These are phyloP conservation scores for Pelargonium myrrhifolium DNA, from an alignment of 441 rosid genomes.

Conservation along the genomic window DNA sequence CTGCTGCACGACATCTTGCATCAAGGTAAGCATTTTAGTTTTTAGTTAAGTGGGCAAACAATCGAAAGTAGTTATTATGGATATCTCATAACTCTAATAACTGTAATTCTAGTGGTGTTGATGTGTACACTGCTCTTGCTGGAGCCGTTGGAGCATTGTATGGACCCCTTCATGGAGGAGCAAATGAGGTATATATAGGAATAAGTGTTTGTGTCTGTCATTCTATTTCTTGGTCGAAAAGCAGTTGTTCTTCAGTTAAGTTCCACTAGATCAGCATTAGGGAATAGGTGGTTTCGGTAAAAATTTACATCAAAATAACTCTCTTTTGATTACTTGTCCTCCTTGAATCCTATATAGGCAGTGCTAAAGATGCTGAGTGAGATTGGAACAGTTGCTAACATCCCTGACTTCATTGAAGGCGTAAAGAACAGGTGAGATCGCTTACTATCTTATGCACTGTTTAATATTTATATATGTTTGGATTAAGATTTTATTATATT, in stretches of 20 bases:
- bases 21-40: constrained; percentile 49
- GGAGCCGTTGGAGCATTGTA: constrained; percentile 87
- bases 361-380: no score
- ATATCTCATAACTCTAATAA: not conserved
- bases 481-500: not conserved
- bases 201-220: constrained; percentile 7
- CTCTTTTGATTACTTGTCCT: no score
- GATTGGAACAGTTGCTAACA: no score
- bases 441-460: no score
- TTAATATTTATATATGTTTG: no score
- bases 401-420: no score
- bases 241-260: not conserved
- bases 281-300: no score
- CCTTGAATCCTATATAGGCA: no score
- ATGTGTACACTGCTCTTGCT: constrained; percentile 70
- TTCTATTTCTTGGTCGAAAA: not conserved
- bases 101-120: constrained; percentile 72
- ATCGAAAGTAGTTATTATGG: no score
- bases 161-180: constrained; percentile 95
- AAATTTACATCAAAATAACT: no score
- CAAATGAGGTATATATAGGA: constrained; percentile 56
- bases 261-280: not conserved
- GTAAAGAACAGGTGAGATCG: no score
- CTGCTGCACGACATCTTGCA: constrained; percentile 98
- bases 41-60: not conserved